These are phyloP conservation scores for Aquilaria sinensis DNA, from an alignment of 345 rosid genomes.

Conservation along the genomic window DNA sequence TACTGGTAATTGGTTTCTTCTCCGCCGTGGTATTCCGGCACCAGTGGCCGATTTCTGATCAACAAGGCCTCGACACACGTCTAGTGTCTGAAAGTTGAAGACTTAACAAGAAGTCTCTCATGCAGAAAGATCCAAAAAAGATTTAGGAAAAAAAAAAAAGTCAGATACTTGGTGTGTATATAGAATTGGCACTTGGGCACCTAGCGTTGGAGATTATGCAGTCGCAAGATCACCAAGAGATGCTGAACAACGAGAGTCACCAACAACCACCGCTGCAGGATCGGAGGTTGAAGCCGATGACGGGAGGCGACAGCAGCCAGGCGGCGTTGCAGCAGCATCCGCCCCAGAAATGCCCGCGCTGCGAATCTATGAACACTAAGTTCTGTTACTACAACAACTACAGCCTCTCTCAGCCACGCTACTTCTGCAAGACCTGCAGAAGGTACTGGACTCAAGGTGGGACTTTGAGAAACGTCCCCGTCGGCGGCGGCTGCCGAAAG, in stretches of 20 bases:
- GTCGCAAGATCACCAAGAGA: conserved; percentile 10
- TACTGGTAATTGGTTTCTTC: too few species aligned
- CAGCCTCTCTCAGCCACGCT: conserved; percentile 66
- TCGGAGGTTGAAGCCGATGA: conserved; percentile 23
- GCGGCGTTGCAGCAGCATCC: conserved; percentile 18
- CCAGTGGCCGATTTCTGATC: not conserved
- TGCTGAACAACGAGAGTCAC: conserved; percentile 17
- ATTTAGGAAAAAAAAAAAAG: not conserved
- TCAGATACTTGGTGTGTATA: not conserved
- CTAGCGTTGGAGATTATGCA: too few species aligned
- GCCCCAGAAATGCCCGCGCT: conserved; percentile 56
- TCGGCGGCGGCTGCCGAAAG: conserved; percentile 61
- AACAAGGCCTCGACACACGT: too few species aligned
- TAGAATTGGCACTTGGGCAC: not conserved
- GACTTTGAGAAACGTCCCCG: conserved; percentile 62
- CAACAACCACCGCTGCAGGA: conserved; percentile 10
- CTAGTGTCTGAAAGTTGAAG: too few species aligned
- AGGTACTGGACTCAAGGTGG: conserved; percentile 78
- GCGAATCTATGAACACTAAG: conserved; percentile 58
- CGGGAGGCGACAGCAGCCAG: conserved; percentile 11
- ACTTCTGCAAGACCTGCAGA: conserved; percentile 64
- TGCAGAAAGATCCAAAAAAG: too few species aligned
- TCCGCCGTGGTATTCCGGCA: conserved; percentile 18
- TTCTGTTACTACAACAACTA: conserved; percentile 74
- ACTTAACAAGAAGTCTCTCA: too few species aligned